Evolutionary conservation across 352 stramenopile species (phyloP).

Genomic region (Phytophthora brassicae): DNA sequence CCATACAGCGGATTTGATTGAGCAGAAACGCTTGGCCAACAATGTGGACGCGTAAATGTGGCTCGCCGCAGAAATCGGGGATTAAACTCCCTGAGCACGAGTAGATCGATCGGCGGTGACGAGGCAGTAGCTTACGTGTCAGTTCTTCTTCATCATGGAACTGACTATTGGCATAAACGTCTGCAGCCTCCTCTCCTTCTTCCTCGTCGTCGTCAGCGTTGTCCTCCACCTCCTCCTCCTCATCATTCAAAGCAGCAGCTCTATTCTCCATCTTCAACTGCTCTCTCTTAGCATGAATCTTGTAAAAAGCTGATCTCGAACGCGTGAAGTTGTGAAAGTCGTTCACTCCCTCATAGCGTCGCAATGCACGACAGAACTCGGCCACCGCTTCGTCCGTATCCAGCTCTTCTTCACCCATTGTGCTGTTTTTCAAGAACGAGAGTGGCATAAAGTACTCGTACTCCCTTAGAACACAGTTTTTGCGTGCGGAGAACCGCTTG

Average conservation of each 20-base stretch:
- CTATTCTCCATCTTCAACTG: slow-evolving; percentile 21
- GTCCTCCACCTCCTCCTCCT: slow-evolving; percentile 3
- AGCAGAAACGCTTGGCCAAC: slow-evolving; percentile 84
- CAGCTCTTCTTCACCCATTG: slow-evolving; percentile 29
- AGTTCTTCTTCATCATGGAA: slow-evolving; percentile 42
- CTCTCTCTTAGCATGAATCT: slow-evolving; percentile 50
- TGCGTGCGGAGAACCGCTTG: slow-evolving; percentile 89
- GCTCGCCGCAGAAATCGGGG: slow-evolving; percentile 55
- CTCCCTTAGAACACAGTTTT: slow-evolving; percentile 85
- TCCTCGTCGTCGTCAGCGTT: slow-evolving; percentile 9
- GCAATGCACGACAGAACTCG: slow-evolving; percentile 52
- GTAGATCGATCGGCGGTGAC: slow-evolving; percentile 80
- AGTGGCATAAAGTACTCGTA: slow-evolving; percentile 92
- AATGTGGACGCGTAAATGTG: slow-evolving; percentile 77
- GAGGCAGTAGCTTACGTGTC: slow-evolving; percentile 56
- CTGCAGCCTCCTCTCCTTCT: slow-evolving; percentile 17
- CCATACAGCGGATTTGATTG: slow-evolving; percentile 92
- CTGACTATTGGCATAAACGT: slow-evolving; percentile 36
- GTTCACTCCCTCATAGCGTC: slow-evolving; percentile 83
- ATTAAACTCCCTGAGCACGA: slow-evolving; percentile 69
- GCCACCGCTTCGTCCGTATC: slow-evolving; percentile 45
- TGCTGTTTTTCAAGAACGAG: slow-evolving; percentile 63
- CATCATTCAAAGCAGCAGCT: slow-evolving; percentile 14
- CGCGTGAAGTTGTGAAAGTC: slow-evolving; percentile 93
- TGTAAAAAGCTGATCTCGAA: slow-evolving; percentile 77